Conservation (phyloP, 768 basidiomycete species). For the Rhodotorula kratochvilovae region DNA sequence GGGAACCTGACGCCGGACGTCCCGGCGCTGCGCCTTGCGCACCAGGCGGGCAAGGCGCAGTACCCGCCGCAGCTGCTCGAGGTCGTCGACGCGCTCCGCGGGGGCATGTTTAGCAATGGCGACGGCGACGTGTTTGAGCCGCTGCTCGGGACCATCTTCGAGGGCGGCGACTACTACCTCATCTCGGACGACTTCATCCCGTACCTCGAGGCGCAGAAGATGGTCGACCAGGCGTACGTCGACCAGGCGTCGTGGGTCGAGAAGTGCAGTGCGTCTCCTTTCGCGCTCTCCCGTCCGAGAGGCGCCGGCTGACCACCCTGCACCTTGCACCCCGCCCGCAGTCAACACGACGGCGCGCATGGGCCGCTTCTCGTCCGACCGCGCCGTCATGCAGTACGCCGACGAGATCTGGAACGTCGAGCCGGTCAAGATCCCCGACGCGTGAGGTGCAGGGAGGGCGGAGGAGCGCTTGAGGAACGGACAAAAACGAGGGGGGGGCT, state of each 20-base stretch:
- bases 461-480: too few species aligned
- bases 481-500: background rate
- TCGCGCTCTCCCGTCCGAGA: too few species aligned
- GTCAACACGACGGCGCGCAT: conserved; percentile 56
- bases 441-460: background rate
- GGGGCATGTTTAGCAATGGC: conserved; percentile 65
- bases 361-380: conserved; percentile 95
- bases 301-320: too few species aligned
- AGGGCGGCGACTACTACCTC: conserved; percentile 49
- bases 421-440: conserved; percentile 21
- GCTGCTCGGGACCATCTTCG: conserved; percentile 35
- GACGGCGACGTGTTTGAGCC: conserved; percentile 70
- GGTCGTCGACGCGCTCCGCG: conserved; percentile 70
- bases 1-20: conserved; percentile 71
- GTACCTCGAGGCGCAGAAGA: conserved; percentile 65
- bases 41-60: conserved; percentile 73
- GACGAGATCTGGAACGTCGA: conserved; percentile 42
- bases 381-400: conserved; percentile 72
- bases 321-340: too few species aligned
- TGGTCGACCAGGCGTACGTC: conserved; percentile 84
- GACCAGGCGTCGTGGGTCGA: conserved; percentile 84
- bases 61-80: conserved; percentile 70
- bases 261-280: conserved; percentile 57
- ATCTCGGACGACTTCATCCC: conserved; percentile 92
- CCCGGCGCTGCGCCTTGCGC: conserved; percentile 78